Evolutionary conservation across 2,329 filamentous ascomycete species (phyloP), one percentile per base, ranked within the genome.

Genomic region (Cryphonectria carpinicola): DNA sequence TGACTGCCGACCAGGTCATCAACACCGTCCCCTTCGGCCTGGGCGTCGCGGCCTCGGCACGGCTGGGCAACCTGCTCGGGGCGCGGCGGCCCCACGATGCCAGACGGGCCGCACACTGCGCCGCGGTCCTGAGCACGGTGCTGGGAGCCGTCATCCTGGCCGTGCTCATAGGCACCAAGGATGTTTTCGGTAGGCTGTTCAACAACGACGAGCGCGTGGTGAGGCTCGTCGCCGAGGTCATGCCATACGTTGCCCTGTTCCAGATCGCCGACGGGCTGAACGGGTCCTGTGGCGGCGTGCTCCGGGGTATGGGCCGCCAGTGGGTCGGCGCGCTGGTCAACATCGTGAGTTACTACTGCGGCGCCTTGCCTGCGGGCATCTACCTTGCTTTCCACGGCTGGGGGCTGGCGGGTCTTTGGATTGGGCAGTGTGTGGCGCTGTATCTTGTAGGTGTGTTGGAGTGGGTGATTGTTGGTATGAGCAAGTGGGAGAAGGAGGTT

Each of bases 211-310:
- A 87, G 28, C 81, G 85, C 0, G 94, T 97, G 0, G 85, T 97
- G 60, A 82, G 79, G 11, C 87, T 97, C 0, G 95, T 94, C 0
- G 88, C 91, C 0, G 83, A 90, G 22, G 92, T 97, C 37, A 90
- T 97, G 84, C 94, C 94, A 0, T 95, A 90, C 76, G 94, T 97
- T 0, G 94, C 94, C 0, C 83, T 97, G 2, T 97, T 97, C 80
- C 94, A 97, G 82, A 95, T 97, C 71, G 93, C 94, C 0, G 94
- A 97, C 78, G 94, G 94, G 0, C 82, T 97, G 46, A 96, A 96
- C 76, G 93, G 94, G 1, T 92, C 89, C 71, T 97, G 94, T 77
- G 94, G 94, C 1, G 94, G 94, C 1, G 89, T 90, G 28, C 81
- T 97, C 19, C 83, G 94, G 74, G 94, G 94, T 0, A 96, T 95